Evolutionary conservation across 257 asterid genomes (phyloP).

Genomic region (Anisodus acutangulus): DNA sequence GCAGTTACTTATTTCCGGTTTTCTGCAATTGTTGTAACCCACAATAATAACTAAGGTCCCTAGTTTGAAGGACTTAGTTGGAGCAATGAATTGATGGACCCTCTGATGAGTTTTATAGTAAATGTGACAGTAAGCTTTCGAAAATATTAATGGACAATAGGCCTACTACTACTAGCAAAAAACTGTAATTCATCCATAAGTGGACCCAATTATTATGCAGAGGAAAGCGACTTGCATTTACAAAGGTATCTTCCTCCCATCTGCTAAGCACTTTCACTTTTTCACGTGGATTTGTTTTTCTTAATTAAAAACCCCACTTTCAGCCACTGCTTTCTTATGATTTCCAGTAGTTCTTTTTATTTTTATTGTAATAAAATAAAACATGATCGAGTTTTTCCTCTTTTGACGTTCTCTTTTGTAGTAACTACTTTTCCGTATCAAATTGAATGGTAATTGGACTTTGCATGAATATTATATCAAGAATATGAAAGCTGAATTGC

Average conservation of each 20-base stretch:
- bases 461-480: not conserved
- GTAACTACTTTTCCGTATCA: not conserved
- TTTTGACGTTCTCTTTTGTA: not conserved
- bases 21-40: too few relatives aligned
- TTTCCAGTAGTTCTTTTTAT: not conserved
- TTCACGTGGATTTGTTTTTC: not conserved
- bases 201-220: not conserved
- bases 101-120: not conserved
- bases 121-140: not conserved
- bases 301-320: not conserved
- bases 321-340: not conserved
- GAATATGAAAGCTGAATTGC: not conserved
- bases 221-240: conserved; percentile 16
- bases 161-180: not conserved
- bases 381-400: not conserved
- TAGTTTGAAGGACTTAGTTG: not conserved
- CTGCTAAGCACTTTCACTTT: conserved; percentile 7
- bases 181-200: not conserved
- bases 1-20: too few relatives aligned
- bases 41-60: too few relatives aligned
- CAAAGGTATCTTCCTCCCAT: not conserved
- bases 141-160: too few relatives aligned
- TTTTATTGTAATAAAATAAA: not conserved
- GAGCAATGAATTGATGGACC: not conserved
- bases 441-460: not conserved